phyloP scores from a whole-genome alignment of 192 early-diverging fungal genomes.

The Cladochytrium replicatum region DNA sequence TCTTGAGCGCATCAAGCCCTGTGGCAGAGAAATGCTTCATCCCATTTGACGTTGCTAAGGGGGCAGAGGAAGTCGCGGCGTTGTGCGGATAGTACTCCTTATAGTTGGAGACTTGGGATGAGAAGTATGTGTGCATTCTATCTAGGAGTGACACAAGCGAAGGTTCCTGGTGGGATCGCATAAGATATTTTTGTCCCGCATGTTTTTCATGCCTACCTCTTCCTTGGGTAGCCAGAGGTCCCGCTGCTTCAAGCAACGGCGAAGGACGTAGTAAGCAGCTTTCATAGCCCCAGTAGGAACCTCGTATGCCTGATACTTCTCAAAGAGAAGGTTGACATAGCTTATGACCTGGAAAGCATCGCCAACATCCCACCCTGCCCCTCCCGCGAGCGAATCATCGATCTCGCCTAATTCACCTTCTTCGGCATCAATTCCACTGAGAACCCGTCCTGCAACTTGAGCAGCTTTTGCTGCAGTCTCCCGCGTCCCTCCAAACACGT shows the following conservation, averaged over 20 bases:
- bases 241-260: neutral
- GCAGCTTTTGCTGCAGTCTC: too few relatives aligned
- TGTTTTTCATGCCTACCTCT: neutral
- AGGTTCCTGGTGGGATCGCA: neutral
- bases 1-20: slow-evolving; percentile 4
- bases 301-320: neutral
- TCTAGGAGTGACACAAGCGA: slow-evolving; percentile 7
- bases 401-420: too few relatives aligned
- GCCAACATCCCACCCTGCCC: neutral
- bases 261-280: neutral
- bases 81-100: slow-evolving; percentile 14
- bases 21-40: neutral
- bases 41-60: too few relatives aligned
- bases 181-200: too few relatives aligned
- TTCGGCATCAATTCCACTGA: too few relatives aligned
- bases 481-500: neutral
- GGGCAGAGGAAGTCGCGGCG: neutral
- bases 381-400: neutral
- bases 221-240: neutral
- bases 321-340: neutral
- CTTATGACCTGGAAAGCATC: neutral
- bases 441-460: too few relatives aligned
- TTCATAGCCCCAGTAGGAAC: neutral
- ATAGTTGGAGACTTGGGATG: slow-evolving; percentile 14
- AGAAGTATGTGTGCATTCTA: slow-evolving; percentile 12